These are phyloP conservation scores for Nicotiana undulata DNA, from an alignment of 257 asterid genomes.

Conservation along the genomic window DNA sequence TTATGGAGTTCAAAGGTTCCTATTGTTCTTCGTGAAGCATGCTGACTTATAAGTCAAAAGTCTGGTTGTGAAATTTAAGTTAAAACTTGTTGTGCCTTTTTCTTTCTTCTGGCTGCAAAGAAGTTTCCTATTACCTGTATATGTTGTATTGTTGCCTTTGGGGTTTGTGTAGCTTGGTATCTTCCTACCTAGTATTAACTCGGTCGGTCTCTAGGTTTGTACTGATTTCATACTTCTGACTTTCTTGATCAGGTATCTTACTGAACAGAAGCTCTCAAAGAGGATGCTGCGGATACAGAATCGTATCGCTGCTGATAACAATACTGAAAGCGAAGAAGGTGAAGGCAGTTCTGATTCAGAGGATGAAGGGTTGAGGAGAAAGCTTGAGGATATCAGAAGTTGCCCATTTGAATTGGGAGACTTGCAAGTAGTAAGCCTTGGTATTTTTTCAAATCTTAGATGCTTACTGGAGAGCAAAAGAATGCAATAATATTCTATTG, in stretches of 20 bases:
- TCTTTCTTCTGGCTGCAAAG: not conserved
- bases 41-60: not conserved
- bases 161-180: not conserved
- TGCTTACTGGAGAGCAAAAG: not conserved
- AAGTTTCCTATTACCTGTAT: not conserved
- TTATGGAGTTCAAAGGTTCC: not conserved
- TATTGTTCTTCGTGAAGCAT: not conserved
- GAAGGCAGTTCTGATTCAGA: constrained; percentile 46
- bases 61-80: not conserved
- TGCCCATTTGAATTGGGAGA: constrained; percentile 60
- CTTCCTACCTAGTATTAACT: not conserved
- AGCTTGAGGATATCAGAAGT: constrained; percentile 47
- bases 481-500: not conserved
- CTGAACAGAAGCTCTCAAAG: constrained; percentile 69
- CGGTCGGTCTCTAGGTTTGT: not conserved
- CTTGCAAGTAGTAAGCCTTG: constrained; percentile 62
- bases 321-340: constrained; percentile 37
- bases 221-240: not conserved
- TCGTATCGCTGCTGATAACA: constrained; percentile 34
- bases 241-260: constrained; percentile 58
- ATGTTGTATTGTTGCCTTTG: not conserved
- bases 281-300: constrained; percentile 66
- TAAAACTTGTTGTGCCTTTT: not conserved
- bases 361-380: constrained; percentile 49
- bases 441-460: constrained; percentile 24